phyloP scores from a whole-genome alignment of 352 stramenopile species.

The Plasmopara viticola region DNA sequence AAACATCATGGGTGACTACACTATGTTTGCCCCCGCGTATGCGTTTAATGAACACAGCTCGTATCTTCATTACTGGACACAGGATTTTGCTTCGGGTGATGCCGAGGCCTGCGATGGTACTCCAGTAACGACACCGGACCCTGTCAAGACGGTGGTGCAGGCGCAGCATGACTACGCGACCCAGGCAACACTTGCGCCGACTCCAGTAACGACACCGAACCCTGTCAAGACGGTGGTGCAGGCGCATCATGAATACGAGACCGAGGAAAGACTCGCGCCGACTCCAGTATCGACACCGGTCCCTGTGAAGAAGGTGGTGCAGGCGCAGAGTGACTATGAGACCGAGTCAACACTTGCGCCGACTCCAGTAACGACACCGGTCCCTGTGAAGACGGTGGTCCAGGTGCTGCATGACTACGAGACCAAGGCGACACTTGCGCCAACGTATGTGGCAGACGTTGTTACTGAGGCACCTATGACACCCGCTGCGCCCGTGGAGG shows the following conservation, averaged over 20 bases:
- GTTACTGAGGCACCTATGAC: conserved; percentile 2
- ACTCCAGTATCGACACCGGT: neutral
- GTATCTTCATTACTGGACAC: conserved; percentile 54
- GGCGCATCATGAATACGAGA: conserved; percentile 7
- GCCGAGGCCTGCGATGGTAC: conserved; percentile 21
- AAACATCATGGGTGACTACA: conserved; percentile 39
- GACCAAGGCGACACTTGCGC: too few species aligned
- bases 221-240: conserved; percentile 13
- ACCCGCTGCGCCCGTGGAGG: conserved; percentile 3
- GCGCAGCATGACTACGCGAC: conserved; percentile 6
- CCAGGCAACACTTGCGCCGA: neutral
- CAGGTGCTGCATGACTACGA: too few species aligned
- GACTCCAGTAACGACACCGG: too few species aligned
- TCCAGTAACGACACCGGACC: conserved; percentile 7
- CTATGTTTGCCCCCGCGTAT: conserved; percentile 31
- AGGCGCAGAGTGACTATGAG: too few species aligned
- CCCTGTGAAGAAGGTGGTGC: too few species aligned
- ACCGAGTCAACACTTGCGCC: too few species aligned
- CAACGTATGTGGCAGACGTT: conserved; percentile 2
- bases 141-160: conserved; percentile 14
- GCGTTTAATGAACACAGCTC: conserved; percentile 18
- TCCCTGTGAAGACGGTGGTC: too few species aligned
- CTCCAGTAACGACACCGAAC: conserved; percentile 6
- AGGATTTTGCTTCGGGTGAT: conserved; percentile 40
- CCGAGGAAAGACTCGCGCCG: conserved; percentile 5